These are phyloP conservation scores for Periglandula ipomoeae DNA, from an alignment of 2,329 filamentous ascomycete genomes.

Conservation along the genomic window DNA sequence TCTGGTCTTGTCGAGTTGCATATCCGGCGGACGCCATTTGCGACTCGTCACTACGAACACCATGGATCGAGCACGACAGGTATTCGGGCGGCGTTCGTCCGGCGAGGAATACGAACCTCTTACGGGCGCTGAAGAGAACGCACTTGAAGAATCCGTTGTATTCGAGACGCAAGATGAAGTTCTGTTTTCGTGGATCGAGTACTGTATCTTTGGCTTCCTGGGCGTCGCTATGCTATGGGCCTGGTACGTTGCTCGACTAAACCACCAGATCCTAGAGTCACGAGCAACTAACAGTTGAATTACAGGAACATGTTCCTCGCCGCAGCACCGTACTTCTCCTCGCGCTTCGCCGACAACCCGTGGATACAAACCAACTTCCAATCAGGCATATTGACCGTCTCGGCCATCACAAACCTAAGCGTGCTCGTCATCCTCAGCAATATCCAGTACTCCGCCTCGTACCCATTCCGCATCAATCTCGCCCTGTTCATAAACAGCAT, in stretches of 20 bases:
- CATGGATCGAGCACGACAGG: slow-evolving; percentile 21
- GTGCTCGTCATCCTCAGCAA: slow-evolving; percentile 70
- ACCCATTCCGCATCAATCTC: slow-evolving; percentile 74
- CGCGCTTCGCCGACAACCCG: slow-evolving; percentile 61
- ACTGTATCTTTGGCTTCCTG: slow-evolving; percentile 73
- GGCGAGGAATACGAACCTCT: slow-evolving; percentile 24
- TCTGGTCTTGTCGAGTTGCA: too few species aligned
- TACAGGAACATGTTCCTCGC: slow-evolving; percentile 95
- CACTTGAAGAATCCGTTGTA: slow-evolving; percentile 17
- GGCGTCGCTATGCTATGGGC: slow-evolving; percentile 96
- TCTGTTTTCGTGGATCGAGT: slow-evolving; percentile 78
- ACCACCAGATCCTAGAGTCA: too few species aligned
- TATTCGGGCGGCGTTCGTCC: slow-evolving; percentile 7
- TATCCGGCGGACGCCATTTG: too few species aligned
- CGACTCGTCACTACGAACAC: too few species aligned
- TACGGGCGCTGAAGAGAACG: slow-evolving; percentile 18
- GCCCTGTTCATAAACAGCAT: slow-evolving; percentile 70
- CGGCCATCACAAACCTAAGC: slow-evolving; percentile 71
- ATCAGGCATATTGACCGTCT: slow-evolving; percentile 78
- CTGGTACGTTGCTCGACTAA: slow-evolving; percentile 48
- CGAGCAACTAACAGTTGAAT: too few species aligned
- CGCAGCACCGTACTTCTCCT: slow-evolving; percentile 85
- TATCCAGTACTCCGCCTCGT: slow-evolving; percentile 74
- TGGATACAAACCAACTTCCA: slow-evolving; percentile 79
- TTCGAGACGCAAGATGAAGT: slow-evolving; percentile 28